Evolutionary conservation across 352 stramenopile genomes (phyloP).

Genomic region (Pythium biforme): DNA sequence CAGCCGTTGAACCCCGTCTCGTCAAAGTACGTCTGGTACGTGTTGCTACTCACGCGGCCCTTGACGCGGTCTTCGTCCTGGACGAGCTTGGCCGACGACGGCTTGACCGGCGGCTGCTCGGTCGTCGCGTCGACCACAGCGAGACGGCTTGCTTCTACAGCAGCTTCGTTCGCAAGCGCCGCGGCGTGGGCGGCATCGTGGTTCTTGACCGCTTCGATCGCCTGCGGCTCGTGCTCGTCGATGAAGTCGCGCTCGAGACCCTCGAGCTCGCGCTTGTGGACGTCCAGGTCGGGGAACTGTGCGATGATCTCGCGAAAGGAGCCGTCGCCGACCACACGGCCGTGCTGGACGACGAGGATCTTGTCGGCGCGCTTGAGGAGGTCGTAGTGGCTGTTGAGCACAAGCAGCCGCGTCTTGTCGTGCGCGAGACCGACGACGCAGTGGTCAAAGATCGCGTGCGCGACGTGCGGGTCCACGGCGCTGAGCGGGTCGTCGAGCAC

Average conservation of each 20-base stretch:
- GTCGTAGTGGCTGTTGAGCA: slow-evolving; percentile 73
- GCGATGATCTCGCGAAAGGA: slow-evolving; percentile 14
- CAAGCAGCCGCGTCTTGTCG: slow-evolving; percentile 43
- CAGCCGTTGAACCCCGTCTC: slow-evolving; percentile 32
- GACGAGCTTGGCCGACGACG: slow-evolving; percentile 19
- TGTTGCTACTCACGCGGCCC: slow-evolving; percentile 30
- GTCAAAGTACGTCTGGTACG: slow-evolving; percentile 34
- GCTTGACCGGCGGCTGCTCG: neutral
- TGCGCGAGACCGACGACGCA: slow-evolving; percentile 33
- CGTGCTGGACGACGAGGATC: slow-evolving; percentile 45
- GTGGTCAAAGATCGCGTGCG: slow-evolving; percentile 30
- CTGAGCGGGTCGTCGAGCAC: slow-evolving; percentile 40
- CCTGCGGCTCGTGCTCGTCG: slow-evolving; percentile 17
- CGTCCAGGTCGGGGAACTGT: slow-evolving; percentile 30
- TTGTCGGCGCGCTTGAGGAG: slow-evolving; percentile 19
- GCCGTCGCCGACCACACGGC: slow-evolving; percentile 42
- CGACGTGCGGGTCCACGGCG: slow-evolving; percentile 37
- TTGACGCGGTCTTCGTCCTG: slow-evolving; percentile 35
- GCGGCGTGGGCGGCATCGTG: slow-evolving; percentile 15
- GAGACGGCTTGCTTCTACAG: neutral
- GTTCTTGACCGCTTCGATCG: slow-evolving; percentile 13
- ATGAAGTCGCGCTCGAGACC: slow-evolving; percentile 12
- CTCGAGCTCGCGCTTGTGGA: slow-evolving; percentile 4
- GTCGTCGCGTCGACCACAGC: neutral
- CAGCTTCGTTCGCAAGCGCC: neutral